Base-by-base conservation (phyloP, 2,329 filamentous ascomycete genomes). In the Ceratocystis ficicola region DNA sequence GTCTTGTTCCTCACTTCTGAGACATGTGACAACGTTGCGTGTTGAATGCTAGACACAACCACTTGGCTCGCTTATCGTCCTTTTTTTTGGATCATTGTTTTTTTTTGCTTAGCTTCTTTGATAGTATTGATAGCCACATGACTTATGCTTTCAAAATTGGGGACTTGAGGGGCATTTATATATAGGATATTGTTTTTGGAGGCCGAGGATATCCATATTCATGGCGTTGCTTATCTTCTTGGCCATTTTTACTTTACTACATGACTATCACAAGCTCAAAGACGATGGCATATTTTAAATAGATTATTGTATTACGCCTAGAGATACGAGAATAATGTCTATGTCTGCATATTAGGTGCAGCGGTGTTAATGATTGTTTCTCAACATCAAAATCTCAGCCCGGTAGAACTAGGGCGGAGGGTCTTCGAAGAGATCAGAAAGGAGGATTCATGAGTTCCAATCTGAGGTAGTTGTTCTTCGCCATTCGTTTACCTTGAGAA, bases 401-500 rank as follows among this genome's bases (percentile, higher is more conserved):
- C 86, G 86, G 90, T 81, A 69, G 78, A 75, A 72, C 75, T 74
- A 73, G 77, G 81, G 77, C 79, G 74, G 83, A 83, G 84, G 86
- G 86, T 93, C 88, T 93, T 89, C 88, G 85, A 86, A 86, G 91
- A 87, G 81, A 66, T 76, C 77, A 75, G 73, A 76, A 77, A 76
- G 65, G 79, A 71, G 75, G 73, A 77, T 83, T 78, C 82, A 76
- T 79, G 75, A 70, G 62, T 74, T 75, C 72, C 73, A 73, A 73
- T 76, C 75, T 71, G 74, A 61, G 17, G 62, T 36, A 73, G 77
- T 94, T 81, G 72, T 77, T 96, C 81, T 96, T 81, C 89, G 90
- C 90, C 84, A 92, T 83, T 85, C 85, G 88, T 95, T 86, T 96
- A 96, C 87, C 90, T 90, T 85, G 84, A 84, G 82, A 87, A 85